A percentile compares a stretch with the other conserved stretches of the same genome.
These are phyloP conservation scores for Venturiaceae sp. DNA, from an alignment of 2,329 filamentous ascomycete species.

Conservation along the genomic window DNA sequence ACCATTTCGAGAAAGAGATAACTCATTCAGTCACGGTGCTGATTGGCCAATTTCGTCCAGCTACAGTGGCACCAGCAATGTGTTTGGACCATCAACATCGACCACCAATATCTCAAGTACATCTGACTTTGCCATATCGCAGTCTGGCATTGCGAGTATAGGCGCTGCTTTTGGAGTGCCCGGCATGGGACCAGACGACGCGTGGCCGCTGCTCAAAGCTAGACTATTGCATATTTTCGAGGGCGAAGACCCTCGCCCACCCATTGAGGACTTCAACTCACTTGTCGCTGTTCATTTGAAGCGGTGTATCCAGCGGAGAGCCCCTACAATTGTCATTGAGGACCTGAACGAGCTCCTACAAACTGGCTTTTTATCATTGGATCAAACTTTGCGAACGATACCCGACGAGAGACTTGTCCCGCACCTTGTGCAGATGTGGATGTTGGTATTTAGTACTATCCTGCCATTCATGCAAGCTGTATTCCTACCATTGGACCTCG, in stretches of 20 bases:
- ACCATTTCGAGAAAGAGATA: constrained; percentile 23
- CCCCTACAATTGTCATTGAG: constrained; percentile 62
- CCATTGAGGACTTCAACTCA: constrained; percentile 74
- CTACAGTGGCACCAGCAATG: constrained; percentile 15
- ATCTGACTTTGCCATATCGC: constrained; percentile 19
- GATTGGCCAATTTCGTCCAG: constrained; percentile 23
- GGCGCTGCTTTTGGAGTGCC: constrained; percentile 37
- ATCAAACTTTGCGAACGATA: constrained; percentile 68
- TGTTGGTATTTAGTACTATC: constrained; percentile 82
- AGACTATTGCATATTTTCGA: constrained; percentile 71
- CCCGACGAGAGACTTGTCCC: constrained; percentile 85
- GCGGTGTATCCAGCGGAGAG: constrained; percentile 64
- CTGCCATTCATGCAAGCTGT: constrained; percentile 92
- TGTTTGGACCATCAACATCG: constrained; percentile 12
- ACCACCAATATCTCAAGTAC: constrained; percentile 7
- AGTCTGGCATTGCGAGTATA: constrained; percentile 31
- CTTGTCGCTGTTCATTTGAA: constrained; percentile 72
- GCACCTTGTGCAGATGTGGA: constrained; percentile 86
- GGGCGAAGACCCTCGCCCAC: constrained; percentile 68
- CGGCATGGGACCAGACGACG: constrained; percentile 55
- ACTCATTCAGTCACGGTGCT: constrained; percentile 27
- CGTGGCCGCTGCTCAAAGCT: constrained; percentile 71
- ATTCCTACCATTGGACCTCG: constrained; percentile 84
- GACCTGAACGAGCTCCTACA: constrained; percentile 65
- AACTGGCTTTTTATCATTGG: constrained; percentile 79